A percentile compares a stretch with the other conserved stretches of the same genome.
These are phyloP conservation scores for Aspergillus pseudoviridinutans DNA, from an alignment of 2,329 filamentous ascomycete genomes.

Conservation along the genomic window DNA sequence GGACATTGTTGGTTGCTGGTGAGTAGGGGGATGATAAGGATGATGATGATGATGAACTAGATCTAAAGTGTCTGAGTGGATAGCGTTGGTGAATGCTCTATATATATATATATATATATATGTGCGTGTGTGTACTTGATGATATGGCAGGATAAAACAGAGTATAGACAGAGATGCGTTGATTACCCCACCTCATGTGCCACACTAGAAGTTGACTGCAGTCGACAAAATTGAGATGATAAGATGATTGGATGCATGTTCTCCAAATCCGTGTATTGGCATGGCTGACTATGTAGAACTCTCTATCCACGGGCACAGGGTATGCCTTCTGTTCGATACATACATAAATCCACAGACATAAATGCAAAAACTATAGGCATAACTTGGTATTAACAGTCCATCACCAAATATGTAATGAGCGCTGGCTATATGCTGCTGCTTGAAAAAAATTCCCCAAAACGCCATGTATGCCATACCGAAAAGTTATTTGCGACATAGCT, in stretches of 20 bases:
- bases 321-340: neutral
- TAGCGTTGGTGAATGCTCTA: neutral
- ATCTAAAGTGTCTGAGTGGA: neutral
- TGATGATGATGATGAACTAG: constrained; percentile 1
- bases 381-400: neutral
- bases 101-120: neutral
- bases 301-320: neutral
- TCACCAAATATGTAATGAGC: neutral
- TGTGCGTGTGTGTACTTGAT: neutral
- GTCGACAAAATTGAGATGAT: neutral
- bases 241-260: neutral
- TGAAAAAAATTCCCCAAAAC: constrained; percentile 5
- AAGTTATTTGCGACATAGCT: constrained; percentile 1
- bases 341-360: neutral
- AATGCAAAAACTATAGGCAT: neutral
- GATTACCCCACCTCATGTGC: neutral
- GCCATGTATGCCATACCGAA: constrained; percentile 11
- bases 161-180: neutral
- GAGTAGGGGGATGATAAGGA: neutral
- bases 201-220: neutral
- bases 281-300: neutral
- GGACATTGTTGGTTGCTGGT: constrained; percentile 2
- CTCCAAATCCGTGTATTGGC: neutral
- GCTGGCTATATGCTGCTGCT: neutral
- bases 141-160: neutral